Percentiles rank a stretch among this genome's conserved stretches.
These are phyloP conservation scores for Helotiales sp. DNA, from an alignment of 2,329 filamentous ascomycete species.

Conservation along the genomic window DNA sequence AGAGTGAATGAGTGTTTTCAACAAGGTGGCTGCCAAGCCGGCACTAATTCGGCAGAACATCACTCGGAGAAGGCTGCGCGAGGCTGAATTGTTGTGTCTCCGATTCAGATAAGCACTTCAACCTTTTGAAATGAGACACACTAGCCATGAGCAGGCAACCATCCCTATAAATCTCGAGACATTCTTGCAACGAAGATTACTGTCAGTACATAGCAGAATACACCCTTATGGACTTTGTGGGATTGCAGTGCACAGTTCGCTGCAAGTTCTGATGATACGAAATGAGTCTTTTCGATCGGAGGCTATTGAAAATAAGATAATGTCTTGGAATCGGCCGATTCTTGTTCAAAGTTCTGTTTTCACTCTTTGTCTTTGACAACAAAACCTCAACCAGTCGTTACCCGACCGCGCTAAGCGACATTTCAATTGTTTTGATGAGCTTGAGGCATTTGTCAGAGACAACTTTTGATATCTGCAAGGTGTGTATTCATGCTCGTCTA, in stretches of 20 bases:
- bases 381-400: too few species aligned
- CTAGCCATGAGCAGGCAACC: background rate
- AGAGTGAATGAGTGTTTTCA: too few species aligned
- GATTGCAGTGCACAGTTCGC: background rate
- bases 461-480: too few species aligned
- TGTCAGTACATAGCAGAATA: background rate
- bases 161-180: background rate
- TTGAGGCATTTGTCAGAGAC: too few species aligned
- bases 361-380: too few species aligned
- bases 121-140: too few species aligned
- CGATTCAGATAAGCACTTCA: too few species aligned
- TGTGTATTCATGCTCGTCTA: too few species aligned
- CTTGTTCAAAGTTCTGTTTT: too few species aligned
- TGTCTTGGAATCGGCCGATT: background rate
- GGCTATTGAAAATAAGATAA: background rate
- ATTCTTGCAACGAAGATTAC: background rate
- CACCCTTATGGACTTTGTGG: background rate
- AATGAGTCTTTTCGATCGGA: background rate
- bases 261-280: background rate
- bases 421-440: too few species aligned
- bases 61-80: background rate
- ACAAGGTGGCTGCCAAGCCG: slow-evolving; percentile 1
- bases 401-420: too few species aligned
- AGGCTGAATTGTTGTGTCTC: background rate
- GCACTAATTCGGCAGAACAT: background rate